phyloP scores from a whole-genome alignment of 2,329 filamentous ascomycete genomes.

The Penicillium expansum region DNA sequence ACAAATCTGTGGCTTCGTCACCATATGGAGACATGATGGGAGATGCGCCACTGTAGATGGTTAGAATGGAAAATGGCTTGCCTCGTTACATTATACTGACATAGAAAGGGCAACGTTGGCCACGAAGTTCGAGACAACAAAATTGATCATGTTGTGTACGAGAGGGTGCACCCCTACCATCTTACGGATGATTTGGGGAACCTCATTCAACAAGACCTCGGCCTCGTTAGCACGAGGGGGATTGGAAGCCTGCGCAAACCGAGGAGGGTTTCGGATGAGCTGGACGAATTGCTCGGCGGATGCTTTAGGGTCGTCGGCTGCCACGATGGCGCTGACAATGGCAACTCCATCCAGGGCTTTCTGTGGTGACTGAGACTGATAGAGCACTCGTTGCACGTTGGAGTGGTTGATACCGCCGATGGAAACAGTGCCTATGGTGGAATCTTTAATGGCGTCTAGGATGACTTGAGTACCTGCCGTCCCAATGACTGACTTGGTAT shows the following conservation, averaged over 20 bases:
- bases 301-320: constrained; percentile 62
- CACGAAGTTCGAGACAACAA: constrained; percentile 92
- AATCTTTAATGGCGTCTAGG: constrained; percentile 57
- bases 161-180: constrained; percentile 67
- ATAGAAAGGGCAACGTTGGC: constrained; percentile 84
- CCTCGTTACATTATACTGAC: constrained; percentile 27
- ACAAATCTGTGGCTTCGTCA: constrained; percentile 77
- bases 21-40: constrained; percentile 94
- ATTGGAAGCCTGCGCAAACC: constrained; percentile 33
- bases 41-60: constrained; percentile 61
- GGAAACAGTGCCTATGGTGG: constrained; percentile 60
- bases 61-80: constrained; percentile 15
- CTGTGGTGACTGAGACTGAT: constrained; percentile 58
- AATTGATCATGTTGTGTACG: constrained; percentile 95
- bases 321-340: constrained; percentile 84
- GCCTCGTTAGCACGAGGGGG: constrained; percentile 29
- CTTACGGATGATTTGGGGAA: constrained; percentile 54
- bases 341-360: constrained; percentile 77
- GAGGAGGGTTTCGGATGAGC: constrained; percentile 49
- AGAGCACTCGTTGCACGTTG: constrained; percentile 72
- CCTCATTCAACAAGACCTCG: constrained; percentile 32
- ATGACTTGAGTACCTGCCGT: constrained; percentile 68
- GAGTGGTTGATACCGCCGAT: constrained; percentile 83
- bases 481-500: constrained; percentile 79
- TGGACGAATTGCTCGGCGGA: constrained; percentile 60